A percentile compares a stretch with the other conserved stretches of the same genome.
Evolutionary conservation across 2,329 filamentous ascomycete species (phyloP).

Genomic region (Venturia aucupariae): DNA sequence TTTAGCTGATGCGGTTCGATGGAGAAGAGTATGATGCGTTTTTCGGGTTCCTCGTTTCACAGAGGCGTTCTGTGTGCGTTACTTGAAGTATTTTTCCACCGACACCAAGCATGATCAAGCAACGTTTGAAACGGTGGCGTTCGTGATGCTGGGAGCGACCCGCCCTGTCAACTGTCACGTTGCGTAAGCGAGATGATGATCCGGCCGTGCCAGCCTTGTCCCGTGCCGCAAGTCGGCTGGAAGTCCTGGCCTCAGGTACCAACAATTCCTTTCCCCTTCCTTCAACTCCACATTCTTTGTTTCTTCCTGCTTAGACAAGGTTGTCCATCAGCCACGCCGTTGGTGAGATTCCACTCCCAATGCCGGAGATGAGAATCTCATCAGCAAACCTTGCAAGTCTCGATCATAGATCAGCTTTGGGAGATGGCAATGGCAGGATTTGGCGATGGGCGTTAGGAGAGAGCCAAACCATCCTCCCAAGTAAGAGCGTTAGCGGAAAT

Average conservation of each 20-base stretch:
- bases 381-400: background rate
- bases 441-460: background rate
- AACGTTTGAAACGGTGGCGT: slow-evolving; percentile 3
- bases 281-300: background rate
- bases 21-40: background rate
- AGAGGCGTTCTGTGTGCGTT: background rate
- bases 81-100: background rate
- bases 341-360: background rate
- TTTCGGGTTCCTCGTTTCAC: background rate
- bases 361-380: background rate
- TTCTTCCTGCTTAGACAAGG: background rate
- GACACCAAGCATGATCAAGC: background rate
- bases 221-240: background rate
- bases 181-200: background rate
- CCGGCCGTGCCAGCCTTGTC: slow-evolving; percentile 4
- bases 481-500: background rate
- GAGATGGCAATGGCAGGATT: background rate
- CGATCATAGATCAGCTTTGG: background rate
- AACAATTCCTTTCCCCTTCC: background rate
- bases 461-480: background rate
- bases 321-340: background rate
- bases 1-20: background rate
- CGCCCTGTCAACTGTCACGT: background rate
- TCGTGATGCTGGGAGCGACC: background rate
- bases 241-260: background rate